A percentile compares a stretch with the other conserved stretches of the same genome.
Conservation (phyloP, 805 yeast species). For the Teunomyces kruisii region DNA sequence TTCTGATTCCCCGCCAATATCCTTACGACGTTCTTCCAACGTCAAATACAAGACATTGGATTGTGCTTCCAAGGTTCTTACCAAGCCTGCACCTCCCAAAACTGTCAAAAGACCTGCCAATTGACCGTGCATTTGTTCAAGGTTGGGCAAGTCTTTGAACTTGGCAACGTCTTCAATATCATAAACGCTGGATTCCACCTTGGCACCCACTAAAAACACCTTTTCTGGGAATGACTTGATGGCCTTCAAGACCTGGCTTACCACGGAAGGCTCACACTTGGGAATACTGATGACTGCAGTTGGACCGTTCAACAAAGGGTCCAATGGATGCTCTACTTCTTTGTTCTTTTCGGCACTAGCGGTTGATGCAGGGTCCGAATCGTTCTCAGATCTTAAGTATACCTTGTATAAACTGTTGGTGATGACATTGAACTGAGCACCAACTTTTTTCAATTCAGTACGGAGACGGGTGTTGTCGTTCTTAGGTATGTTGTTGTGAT, state of each 20-base stretch:
- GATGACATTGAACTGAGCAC: slow-evolving; percentile 67
- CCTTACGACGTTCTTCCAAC: slow-evolving; percentile 60
- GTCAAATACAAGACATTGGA: slow-evolving; percentile 70
- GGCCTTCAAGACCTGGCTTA: slow-evolving; percentile 59
- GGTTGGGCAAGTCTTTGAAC: slow-evolving; percentile 73
- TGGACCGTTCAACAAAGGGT: slow-evolving; percentile 76
- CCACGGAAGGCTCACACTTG: slow-evolving; percentile 66
- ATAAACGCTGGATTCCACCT: slow-evolving; percentile 60
- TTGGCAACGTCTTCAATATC: slow-evolving; percentile 52
- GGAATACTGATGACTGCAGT: slow-evolving; percentile 74
- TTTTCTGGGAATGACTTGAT: slow-evolving; percentile 67
- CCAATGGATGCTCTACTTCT: slow-evolving; percentile 61
- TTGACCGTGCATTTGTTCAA: slow-evolving; percentile 73
- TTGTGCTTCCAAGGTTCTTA: slow-evolving; percentile 73
- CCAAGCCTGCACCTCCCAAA: slow-evolving; percentile 87
- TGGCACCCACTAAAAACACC: slow-evolving; percentile 82
- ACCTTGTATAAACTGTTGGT: slow-evolving; percentile 71
- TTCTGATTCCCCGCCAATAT: slow-evolving; percentile 23
- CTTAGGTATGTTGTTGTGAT: slow-evolving; percentile 78
- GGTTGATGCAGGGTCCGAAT: slow-evolving; percentile 70
- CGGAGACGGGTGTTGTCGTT: slow-evolving; percentile 66
- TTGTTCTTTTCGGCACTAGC: slow-evolving; percentile 48
- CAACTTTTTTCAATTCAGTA: slow-evolving; percentile 58
- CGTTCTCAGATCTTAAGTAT: slow-evolving; percentile 68
- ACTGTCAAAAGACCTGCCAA: slow-evolving; percentile 80